Percentiles rank a stretch among this genome's conserved stretches.
These are phyloP conservation scores for Dentipellis sp. DNA, from an alignment of 768 basidiomycete species.

Conservation along the genomic window DNA sequence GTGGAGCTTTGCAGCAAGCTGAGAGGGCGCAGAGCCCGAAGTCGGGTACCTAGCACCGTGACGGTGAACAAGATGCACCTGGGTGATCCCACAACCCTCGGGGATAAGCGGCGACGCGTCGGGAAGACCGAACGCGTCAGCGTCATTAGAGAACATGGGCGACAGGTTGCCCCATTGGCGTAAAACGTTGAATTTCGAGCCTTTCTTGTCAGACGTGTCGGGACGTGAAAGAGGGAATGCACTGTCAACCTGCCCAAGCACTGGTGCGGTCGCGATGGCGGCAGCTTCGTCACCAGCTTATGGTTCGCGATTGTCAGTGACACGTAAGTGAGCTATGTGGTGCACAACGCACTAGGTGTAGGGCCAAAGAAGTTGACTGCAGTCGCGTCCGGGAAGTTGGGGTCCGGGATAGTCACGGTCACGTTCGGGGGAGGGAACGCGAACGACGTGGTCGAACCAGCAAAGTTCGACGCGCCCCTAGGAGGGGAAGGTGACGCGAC, in stretches of 20 bases:
- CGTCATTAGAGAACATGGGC: constrained; percentile 41
- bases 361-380: constrained; percentile 39
- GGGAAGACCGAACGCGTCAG: constrained; percentile 36
- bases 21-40: constrained; percentile 17
- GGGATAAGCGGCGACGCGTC: constrained; percentile 38
- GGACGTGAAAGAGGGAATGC: constrained; percentile 35
- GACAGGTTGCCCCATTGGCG: constrained; percentile 39
- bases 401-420: constrained; percentile 21
- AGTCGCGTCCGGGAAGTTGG: constrained; percentile 32
- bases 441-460: constrained; percentile 32
- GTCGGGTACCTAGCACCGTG: constrained; percentile 38
- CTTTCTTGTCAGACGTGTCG: constrained; percentile 23
- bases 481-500: not conserved
- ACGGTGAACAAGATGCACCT: constrained; percentile 32
- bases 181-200: constrained; percentile 32
- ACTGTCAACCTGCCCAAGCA: constrained; percentile 25
- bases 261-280: constrained; percentile 26
- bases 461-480: constrained; percentile 27
- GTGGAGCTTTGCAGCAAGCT: constrained; percentile 20
- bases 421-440: constrained; percentile 33
- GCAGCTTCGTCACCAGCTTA: constrained; percentile 21
- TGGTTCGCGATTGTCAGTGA: not conserved
- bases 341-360: constrained; percentile 31
- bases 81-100: constrained; percentile 34
- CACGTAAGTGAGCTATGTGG: not conserved